Conservation (phyloP, 2,329 filamentous ascomycete genomes). For the Cytospora chrysosperma region DNA sequence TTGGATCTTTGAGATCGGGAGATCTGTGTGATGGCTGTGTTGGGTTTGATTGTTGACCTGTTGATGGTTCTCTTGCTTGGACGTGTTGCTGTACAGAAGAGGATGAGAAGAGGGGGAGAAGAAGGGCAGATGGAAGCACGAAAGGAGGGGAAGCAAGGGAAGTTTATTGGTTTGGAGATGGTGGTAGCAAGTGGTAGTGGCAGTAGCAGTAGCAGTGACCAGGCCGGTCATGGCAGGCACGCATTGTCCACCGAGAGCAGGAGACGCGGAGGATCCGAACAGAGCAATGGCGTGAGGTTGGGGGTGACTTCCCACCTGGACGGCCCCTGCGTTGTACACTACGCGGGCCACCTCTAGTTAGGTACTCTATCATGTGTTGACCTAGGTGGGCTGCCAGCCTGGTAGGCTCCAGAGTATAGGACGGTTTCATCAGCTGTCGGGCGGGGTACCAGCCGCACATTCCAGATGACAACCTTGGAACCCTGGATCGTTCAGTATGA, state of each 20-base stretch:
- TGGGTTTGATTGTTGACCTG: background rate
- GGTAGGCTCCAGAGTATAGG: too few species aligned
- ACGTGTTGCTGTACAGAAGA: background rate
- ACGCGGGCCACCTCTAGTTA: background rate
- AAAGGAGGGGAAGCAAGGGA: conserved; percentile 23
- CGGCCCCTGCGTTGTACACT: background rate
- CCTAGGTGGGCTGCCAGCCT: too few species aligned
- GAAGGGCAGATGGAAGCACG: conserved; percentile 10
- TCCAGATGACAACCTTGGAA: conserved; percentile 6
- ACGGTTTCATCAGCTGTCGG: conserved; percentile 13
- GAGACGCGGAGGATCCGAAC: conserved; percentile 6
- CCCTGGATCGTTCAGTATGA: too few species aligned
- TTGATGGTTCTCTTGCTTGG: conserved; percentile 4
- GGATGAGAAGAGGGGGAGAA: conserved; percentile 20
- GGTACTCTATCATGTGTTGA: background rate
- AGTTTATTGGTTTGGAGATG: conserved; percentile 6
- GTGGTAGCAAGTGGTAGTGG: background rate
- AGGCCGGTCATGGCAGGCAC: conserved; percentile 15
- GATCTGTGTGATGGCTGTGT: background rate
- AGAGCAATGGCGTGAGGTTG: conserved; percentile 21
- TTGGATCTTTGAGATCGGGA: background rate
- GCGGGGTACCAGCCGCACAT: conserved; percentile 6
- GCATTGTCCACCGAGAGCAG: conserved; percentile 18
- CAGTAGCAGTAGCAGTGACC: too few species aligned
- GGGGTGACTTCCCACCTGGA: conserved; percentile 10